Conservation (phyloP, 2,329 filamentous ascomycete species). For the Talaromyces marneffei region DNA sequence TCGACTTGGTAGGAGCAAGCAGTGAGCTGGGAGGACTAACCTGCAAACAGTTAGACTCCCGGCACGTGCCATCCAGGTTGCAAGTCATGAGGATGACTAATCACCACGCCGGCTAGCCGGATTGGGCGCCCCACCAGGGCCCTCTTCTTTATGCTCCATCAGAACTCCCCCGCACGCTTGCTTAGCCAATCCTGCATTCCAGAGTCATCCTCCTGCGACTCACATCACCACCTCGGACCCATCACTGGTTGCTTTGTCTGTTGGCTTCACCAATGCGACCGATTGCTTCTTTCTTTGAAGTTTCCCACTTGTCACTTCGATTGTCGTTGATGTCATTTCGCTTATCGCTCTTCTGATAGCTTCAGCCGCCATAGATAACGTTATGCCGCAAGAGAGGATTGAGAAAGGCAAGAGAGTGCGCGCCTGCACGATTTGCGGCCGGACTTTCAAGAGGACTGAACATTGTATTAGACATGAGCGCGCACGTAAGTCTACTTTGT, state of each 20-base stretch:
- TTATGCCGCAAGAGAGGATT: constrained; percentile 15
- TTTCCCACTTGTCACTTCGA: neutral
- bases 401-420: constrained; percentile 15
- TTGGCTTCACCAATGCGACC: neutral
- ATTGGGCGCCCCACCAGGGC: neutral
- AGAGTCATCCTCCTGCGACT: neutral
- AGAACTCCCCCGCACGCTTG: constrained; percentile 12
- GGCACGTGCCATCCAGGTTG: neutral
- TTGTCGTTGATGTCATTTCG: neutral
- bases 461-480: constrained; percentile 32
- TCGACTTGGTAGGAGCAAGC: neutral
- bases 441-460: constrained; percentile 30
- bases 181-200: constrained; percentile 1
- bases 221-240: constrained; percentile 2
- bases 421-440: constrained; percentile 25
- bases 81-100: constrained; percentile 6
- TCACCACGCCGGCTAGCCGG: neutral
- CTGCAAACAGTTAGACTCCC: neutral
- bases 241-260: neutral
- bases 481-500: constrained; percentile 21
- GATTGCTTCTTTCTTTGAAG: neutral
- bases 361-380: neutral
- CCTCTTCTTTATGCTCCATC: constrained; percentile 1
- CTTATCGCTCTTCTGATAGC: neutral
- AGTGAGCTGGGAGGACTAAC: neutral